Conservation (phyloP, 1,284 basidiomycete genomes). For the Sphagnurus paluster region DNA sequence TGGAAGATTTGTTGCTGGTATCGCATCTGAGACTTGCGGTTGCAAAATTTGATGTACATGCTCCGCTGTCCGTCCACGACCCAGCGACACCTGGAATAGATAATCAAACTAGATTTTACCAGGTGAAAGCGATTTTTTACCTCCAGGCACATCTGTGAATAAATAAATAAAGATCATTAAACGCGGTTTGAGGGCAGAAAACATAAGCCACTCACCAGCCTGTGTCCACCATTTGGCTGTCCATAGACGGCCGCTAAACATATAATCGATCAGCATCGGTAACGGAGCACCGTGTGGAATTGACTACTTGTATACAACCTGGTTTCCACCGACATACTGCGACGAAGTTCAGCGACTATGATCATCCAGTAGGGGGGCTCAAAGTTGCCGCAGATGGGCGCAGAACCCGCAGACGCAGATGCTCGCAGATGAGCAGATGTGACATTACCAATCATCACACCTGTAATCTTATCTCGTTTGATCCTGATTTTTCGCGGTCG, state of each 20-base stretch:
- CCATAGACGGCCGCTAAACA: slow-evolving; percentile 15
- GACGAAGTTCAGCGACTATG: not conserved
- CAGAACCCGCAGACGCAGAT: no score
- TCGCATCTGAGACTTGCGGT: slow-evolving; percentile 4
- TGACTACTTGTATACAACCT: slow-evolving; percentile 49
- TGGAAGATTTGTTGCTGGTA: not conserved
- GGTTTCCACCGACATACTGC: slow-evolving; percentile 48
- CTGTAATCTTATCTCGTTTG: no score
- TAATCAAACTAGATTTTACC: not conserved
- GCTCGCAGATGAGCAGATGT: no score
- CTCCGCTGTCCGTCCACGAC: slow-evolving; percentile 31
- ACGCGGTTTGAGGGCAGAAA: not conserved
- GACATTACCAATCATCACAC: no score
- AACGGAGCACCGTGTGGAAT: not conserved
- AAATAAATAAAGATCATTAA: not conserved
- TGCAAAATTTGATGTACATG: slow-evolving; percentile 21
- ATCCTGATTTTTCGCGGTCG: no score
- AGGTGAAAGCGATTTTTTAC: slow-evolving; percentile 17
- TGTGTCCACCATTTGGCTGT: slow-evolving; percentile 19
- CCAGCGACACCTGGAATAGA: slow-evolving; percentile 22
- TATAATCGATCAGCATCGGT: not conserved
- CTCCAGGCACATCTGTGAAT: slow-evolving; percentile 46
- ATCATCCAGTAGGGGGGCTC: no score
- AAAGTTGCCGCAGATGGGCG: no score
- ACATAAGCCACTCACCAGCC: not conserved